Percentiles rank a stretch among this genome's conserved stretches.
Evolutionary conservation across 495 filamentous ascomycete species (phyloP).

Genomic region (Neurospora sp.): DNA sequence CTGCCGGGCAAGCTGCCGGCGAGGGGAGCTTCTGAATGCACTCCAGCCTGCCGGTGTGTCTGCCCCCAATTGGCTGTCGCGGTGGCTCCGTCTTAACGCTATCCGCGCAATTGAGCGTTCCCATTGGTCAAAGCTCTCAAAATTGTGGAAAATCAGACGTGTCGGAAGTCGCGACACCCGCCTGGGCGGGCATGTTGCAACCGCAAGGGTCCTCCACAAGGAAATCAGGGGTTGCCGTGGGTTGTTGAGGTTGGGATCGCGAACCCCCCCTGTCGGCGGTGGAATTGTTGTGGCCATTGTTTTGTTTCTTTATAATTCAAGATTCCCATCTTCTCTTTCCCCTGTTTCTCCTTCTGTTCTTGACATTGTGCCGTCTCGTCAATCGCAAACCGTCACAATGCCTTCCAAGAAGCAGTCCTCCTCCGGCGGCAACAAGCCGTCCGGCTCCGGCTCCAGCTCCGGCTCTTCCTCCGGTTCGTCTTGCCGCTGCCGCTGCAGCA

Average conservation of each 20-base stretch:
- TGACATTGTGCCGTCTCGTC: background rate
- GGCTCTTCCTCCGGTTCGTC: background rate
- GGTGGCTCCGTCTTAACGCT: background rate
- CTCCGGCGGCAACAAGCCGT: background rate
- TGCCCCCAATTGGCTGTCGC: background rate
- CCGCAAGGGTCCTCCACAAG: background rate
- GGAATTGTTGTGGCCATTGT: background rate
- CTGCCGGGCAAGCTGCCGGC: background rate
- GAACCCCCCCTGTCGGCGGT: background rate
- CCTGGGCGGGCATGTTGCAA: background rate
- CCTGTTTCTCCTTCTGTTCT: background rate
- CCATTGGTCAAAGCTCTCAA: background rate
- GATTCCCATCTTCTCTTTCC: background rate
- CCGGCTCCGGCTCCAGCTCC: slow-evolving; percentile 4
- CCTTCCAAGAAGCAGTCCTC: slow-evolving; percentile 6
- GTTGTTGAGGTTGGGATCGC: background rate
- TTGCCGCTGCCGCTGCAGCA: slow-evolving; percentile 13
- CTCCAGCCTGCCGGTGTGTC: background rate
- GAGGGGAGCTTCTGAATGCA: background rate
- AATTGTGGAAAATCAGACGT: background rate
- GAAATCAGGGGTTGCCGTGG: background rate
- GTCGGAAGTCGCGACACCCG: background rate
- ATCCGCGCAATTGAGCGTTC: background rate
- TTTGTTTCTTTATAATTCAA: background rate
- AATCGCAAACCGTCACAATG: slow-evolving; percentile 7